phyloP scores from a whole-genome alignment of 305 asterid species.

The Plantago lanceolata region DNA sequence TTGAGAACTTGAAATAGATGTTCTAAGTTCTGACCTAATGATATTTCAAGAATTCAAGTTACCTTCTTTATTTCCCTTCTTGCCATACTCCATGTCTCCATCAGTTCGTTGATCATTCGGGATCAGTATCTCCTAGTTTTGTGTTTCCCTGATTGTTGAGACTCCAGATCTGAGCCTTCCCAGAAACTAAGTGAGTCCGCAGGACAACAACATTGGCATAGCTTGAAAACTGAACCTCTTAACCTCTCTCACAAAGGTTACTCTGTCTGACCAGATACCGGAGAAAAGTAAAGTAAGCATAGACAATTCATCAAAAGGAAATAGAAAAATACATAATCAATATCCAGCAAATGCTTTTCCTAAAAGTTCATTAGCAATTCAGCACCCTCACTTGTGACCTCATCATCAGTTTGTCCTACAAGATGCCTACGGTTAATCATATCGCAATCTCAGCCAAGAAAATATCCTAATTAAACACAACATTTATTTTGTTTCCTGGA shows the following conservation, averaged over 20 bases:
- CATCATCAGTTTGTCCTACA: no score
- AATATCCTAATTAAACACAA: no score
- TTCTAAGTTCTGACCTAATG: slow-evolving; percentile 28
- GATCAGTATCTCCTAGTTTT: slow-evolving; percentile 69
- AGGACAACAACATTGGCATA: slow-evolving; percentile 75
- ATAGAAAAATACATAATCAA: no score
- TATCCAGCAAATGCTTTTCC: no score
- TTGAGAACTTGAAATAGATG: neutral
- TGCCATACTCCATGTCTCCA: slow-evolving; percentile 29
- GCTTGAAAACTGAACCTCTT: slow-evolving; percentile 38
- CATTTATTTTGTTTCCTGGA: no score
- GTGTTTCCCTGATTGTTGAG: slow-evolving; percentile 75
- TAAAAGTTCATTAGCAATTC: no score
- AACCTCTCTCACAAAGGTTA: slow-evolving; percentile 39
- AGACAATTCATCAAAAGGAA: no score
- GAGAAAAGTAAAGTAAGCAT: no score
- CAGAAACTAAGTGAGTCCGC: slow-evolving; percentile 72
- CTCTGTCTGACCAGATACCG: no score
- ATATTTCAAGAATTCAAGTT: slow-evolving; percentile 12
- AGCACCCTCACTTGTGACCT: no score
- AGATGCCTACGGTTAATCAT: no score
- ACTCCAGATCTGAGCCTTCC: slow-evolving; percentile 74
- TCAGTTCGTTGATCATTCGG: slow-evolving; percentile 48
- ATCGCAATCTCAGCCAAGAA: no score
- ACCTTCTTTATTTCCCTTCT: slow-evolving; percentile 48